Evolutionary conservation across 371 early-diverging fungal genomes (phyloP).

Genomic region (Actinomortierella wolfii): DNA sequence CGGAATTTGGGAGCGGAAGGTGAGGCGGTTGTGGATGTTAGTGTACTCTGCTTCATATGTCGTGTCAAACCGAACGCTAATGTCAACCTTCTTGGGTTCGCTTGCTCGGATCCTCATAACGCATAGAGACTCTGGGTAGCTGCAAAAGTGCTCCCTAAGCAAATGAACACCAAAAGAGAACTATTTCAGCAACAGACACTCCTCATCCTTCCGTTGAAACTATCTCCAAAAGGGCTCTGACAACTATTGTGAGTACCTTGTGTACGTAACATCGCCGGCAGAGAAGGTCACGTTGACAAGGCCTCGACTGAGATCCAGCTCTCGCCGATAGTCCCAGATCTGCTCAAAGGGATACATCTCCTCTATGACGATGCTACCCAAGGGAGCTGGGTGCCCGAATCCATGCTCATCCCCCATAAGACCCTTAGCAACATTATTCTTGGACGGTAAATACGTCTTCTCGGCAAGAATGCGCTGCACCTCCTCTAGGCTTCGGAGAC

Average conservation of each 20-base stretch:
- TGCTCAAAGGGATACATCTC: slow-evolving; percentile 27
- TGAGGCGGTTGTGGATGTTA: slow-evolving; percentile 38
- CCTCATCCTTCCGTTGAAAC: too few relatives aligned
- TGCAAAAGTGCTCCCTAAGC: slow-evolving; percentile 44
- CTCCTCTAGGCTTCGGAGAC: slow-evolving; percentile 13
- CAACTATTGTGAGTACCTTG: too few relatives aligned
- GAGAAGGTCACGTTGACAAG: slow-evolving; percentile 20
- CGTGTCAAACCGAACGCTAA: slow-evolving; percentile 28
- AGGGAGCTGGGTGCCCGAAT: slow-evolving; percentile 26
- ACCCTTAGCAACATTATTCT: slow-evolving; percentile 10
- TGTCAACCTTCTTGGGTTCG: slow-evolving; percentile 25
- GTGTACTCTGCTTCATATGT: slow-evolving; percentile 19
- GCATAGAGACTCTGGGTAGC: slow-evolving; percentile 29
- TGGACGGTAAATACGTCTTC: slow-evolving; percentile 11
- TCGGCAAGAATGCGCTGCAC: slow-evolving; percentile 13
- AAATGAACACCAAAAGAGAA: too few relatives aligned
- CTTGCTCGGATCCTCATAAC: slow-evolving; percentile 28
- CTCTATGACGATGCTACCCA: slow-evolving; percentile 36
- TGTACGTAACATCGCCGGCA: slow-evolving; percentile 15
- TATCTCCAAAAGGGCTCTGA: too few relatives aligned
- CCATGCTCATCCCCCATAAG: slow-evolving; percentile 27
- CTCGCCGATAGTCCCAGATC: slow-evolving; percentile 21
- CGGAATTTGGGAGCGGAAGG: slow-evolving; percentile 15
- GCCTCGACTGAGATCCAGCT: slow-evolving; percentile 26
- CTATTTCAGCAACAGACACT: too few relatives aligned